Conservation (phyloP, 768 basidiomycete genomes). For the Cubamyces lactineus region DNA sequence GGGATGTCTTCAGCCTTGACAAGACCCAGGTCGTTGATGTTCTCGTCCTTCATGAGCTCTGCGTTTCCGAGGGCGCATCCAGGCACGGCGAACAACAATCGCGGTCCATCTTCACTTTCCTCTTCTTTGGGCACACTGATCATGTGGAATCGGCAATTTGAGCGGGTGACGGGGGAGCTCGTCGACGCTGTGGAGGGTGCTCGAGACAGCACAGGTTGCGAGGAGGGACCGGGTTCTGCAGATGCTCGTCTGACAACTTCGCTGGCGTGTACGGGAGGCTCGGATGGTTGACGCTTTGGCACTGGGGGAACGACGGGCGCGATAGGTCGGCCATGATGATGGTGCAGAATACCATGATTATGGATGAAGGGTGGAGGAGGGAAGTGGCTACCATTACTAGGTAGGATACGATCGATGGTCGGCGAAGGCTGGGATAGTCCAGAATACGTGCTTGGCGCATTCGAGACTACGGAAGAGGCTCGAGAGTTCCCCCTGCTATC, state of each 20-base stretch:
- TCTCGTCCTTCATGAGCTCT: slow-evolving; percentile 58
- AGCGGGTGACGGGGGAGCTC: slow-evolving; percentile 62
- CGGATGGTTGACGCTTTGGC: slow-evolving; percentile 10
- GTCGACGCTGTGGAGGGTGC: slow-evolving; percentile 9
- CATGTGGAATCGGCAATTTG: slow-evolving; percentile 70
- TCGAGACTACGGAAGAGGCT: slow-evolving; percentile 53
- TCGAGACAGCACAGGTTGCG: slow-evolving; percentile 15
- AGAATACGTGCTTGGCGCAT: slow-evolving; percentile 29
- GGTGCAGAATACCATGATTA: slow-evolving; percentile 32
- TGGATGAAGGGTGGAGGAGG: slow-evolving; percentile 32
- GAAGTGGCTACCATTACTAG: slow-evolving; percentile 1
- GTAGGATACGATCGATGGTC: slow-evolving; percentile 19
- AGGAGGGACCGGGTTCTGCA: slow-evolving; percentile 16
- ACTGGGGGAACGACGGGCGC: slow-evolving; percentile 9
- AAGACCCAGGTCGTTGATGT: slow-evolving; percentile 63
- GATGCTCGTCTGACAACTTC: slow-evolving; percentile 2
- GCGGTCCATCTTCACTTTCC: slow-evolving; percentile 49
- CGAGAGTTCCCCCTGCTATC: slow-evolving; percentile 31
- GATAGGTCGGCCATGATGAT: slow-evolving; percentile 31
- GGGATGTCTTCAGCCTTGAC: slow-evolving; percentile 51
- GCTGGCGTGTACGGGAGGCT: not conserved
- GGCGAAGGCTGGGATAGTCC: slow-evolving; percentile 30
- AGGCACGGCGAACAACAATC: slow-evolving; percentile 67
- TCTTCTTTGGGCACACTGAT: slow-evolving; percentile 63
- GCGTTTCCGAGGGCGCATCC: slow-evolving; percentile 63